phyloP scores from a whole-genome alignment of 1,139 yeast genomes.

The Yamadazyma pseudoaaseri region DNA sequence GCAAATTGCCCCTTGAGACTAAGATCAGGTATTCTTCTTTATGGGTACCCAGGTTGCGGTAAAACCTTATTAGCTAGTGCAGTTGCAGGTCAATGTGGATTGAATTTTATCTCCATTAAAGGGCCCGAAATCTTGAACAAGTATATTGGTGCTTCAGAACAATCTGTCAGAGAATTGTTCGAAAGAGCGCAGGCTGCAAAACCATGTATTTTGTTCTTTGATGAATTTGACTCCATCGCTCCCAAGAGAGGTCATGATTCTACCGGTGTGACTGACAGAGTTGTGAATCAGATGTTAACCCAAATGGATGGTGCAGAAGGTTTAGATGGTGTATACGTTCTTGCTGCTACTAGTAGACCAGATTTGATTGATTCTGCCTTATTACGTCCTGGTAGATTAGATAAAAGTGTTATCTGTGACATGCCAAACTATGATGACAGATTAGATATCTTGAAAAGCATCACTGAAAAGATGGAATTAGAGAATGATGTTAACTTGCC shows the following conservation, averaged over 20 bases:
- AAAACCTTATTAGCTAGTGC: constrained; percentile 92
- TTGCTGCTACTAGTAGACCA: constrained; percentile 95
- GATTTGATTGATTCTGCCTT: constrained; percentile 94
- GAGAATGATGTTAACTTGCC: constrained; percentile 51
- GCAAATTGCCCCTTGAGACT: constrained; percentile 82
- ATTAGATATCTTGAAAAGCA: constrained; percentile 65
- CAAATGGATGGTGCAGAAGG: constrained; percentile 99
- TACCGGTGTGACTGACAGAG: constrained; percentile 97
- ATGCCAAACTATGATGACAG: constrained; percentile 76
- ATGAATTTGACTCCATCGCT: constrained; percentile 95
- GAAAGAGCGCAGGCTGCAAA: constrained; percentile 93
- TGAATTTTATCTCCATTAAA: constrained; percentile 88
- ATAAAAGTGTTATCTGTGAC: constrained; percentile 86
- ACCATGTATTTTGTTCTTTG: constrained; percentile 92
- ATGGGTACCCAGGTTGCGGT: constrained; percentile 98
- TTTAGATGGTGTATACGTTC: constrained; percentile 90
- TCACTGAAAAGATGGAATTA: constrained; percentile 56
- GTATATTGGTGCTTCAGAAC: constrained; percentile 97
- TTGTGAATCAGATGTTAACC: constrained; percentile 93
- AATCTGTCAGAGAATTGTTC: constrained; percentile 86
- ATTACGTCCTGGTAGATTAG: constrained; percentile 92
- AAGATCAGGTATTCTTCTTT: constrained; percentile 84
- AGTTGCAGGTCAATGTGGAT: constrained; percentile 90
- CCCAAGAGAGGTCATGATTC: constrained; percentile 98
- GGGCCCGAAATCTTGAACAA: constrained; percentile 97